Percentiles rank a stretch among this genome's conserved stretches.
Evolutionary conservation across 148 eudicot genomes (phyloP).

Genomic region (Suaeda aralocaspica): DNA sequence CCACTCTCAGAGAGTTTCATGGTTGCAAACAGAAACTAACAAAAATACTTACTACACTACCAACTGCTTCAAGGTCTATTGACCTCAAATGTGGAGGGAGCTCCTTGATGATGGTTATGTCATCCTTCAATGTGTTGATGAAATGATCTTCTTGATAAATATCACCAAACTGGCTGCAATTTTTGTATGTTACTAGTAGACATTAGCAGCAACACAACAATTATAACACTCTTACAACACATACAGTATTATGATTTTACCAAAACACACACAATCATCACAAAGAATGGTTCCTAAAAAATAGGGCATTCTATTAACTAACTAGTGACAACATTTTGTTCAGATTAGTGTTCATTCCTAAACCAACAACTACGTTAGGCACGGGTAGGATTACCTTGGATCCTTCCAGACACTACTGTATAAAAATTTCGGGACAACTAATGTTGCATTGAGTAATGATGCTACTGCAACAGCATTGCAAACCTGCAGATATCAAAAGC

Average conservation of each 20-base stretch:
- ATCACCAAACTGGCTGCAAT: conserved; percentile 82
- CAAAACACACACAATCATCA: neutral
- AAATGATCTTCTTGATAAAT: conserved; percentile 80
- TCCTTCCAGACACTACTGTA: conserved; percentile 97
- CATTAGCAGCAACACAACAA: neutral
- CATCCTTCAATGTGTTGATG: conserved; percentile 50
- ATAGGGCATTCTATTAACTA: neutral
- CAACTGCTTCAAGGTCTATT: conserved; percentile 68
- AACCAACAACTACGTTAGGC: neutral
- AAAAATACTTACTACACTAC: conserved; percentile 65
- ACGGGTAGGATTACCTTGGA: conserved; percentile 48
- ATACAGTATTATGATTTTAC: neutral
- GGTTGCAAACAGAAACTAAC: neutral
- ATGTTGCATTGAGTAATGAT: conserved; percentile 79
- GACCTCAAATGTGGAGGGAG: conserved; percentile 61
- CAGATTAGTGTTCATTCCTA: neutral
- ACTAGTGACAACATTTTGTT: neutral
- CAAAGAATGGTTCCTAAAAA: neutral
- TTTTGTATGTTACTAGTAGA: conserved; percentile 14
- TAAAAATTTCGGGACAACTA: conserved; percentile 83
- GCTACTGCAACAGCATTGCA: conserved; percentile 97
- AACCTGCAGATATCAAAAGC: conserved; percentile 45
- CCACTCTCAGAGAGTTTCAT: neutral
- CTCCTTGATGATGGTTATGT: conserved; percentile 67
- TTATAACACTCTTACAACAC: neutral